phyloP scores from a whole-genome alignment of 768 basidiomycete genomes.

The Ramaria sp. region DNA sequence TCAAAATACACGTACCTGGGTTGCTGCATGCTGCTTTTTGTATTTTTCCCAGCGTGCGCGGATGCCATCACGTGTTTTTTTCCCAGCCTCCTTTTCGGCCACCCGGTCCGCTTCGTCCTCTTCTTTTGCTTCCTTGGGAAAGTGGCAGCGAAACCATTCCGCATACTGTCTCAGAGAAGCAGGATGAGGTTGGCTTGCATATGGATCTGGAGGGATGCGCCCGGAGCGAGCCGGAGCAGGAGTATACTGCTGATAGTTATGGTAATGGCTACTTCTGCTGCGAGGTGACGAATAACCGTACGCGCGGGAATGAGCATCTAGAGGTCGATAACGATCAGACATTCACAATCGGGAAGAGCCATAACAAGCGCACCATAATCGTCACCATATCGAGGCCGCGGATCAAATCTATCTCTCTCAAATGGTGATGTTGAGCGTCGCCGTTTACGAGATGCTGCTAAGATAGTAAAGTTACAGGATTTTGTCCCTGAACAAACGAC shows the following conservation, averaged over 20 bases:
- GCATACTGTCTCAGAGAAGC: constrained; percentile 76
- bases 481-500: neutral
- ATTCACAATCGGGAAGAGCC: neutral
- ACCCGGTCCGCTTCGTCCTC: constrained; percentile 80
- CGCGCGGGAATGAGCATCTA: constrained; percentile 56
- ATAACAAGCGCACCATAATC: constrained; percentile 53
- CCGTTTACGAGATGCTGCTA: constrained; percentile 56
- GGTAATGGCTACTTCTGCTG: constrained; percentile 20
- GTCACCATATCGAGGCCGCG: constrained; percentile 71
- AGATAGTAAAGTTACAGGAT: constrained; percentile 11
- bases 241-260: constrained; percentile 26
- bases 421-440: constrained; percentile 72
- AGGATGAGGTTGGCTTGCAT: constrained; percentile 55
- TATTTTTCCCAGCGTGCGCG: constrained; percentile 85
- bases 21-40: constrained; percentile 79
- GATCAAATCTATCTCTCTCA: constrained; percentile 75
- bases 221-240: constrained; percentile 28
- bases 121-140: constrained; percentile 64
- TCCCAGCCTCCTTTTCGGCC: constrained; percentile 69
- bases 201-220: constrained; percentile 25
- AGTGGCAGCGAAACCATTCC: constrained; percentile 76
- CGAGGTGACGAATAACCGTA: constrained; percentile 58
- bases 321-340: constrained; percentile 7
- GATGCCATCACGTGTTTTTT: constrained; percentile 74
- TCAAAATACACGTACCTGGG: constrained; percentile 55